Percentiles rank a stretch among this genome's conserved stretches.
Conservation (phyloP, 495 filamentous ascomycete genomes). For the Podospora pseudopauciseta region DNA sequence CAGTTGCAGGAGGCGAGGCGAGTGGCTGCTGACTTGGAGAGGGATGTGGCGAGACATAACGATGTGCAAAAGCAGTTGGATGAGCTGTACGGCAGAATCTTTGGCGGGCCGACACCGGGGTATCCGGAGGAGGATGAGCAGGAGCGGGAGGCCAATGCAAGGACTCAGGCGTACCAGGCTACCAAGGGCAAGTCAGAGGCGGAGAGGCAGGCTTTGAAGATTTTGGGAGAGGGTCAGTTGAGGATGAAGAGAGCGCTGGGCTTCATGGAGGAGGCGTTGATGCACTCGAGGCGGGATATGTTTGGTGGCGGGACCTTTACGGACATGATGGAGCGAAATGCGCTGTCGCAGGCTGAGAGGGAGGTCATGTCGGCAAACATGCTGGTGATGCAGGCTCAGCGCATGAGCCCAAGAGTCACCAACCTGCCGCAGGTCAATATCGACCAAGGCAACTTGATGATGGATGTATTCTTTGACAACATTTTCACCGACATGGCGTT, state of each 20-base stretch:
- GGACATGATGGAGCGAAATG: slow-evolving; percentile 42
- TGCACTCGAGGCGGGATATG: slow-evolving; percentile 29
- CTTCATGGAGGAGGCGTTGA: slow-evolving; percentile 32
- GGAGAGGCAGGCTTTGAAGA: slow-evolving; percentile 24
- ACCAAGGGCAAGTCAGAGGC: slow-evolving; percentile 25
- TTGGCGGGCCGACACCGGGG: slow-evolving; percentile 43
- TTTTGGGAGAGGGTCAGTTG: slow-evolving; percentile 29
- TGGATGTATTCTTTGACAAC: slow-evolving; percentile 48
- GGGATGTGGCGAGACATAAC: slow-evolving; percentile 27
- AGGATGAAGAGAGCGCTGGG: slow-evolving; percentile 27
- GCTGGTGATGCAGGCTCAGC: slow-evolving; percentile 34
- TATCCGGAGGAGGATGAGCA: slow-evolving; percentile 47
- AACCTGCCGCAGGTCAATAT: slow-evolving; percentile 34
- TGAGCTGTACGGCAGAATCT: slow-evolving; percentile 40
- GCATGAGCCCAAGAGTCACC: slow-evolving; percentile 31
- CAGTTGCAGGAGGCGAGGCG: slow-evolving; percentile 29
- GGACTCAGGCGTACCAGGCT: slow-evolving; percentile 25
- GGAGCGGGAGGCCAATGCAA: slow-evolving; percentile 25
- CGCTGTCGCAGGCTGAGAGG: slow-evolving; percentile 36
- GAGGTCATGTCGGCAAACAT: slow-evolving; percentile 22
- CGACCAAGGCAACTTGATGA: slow-evolving; percentile 36
- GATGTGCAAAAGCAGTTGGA: slow-evolving; percentile 39
- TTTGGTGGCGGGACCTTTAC: slow-evolving; percentile 30
- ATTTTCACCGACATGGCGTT: slow-evolving; percentile 46
- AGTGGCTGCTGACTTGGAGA: slow-evolving; percentile 27